These are phyloP conservation scores for Suillus spraguei DNA, from an alignment of 768 basidiomycete species.

Conservation along the genomic window DNA sequence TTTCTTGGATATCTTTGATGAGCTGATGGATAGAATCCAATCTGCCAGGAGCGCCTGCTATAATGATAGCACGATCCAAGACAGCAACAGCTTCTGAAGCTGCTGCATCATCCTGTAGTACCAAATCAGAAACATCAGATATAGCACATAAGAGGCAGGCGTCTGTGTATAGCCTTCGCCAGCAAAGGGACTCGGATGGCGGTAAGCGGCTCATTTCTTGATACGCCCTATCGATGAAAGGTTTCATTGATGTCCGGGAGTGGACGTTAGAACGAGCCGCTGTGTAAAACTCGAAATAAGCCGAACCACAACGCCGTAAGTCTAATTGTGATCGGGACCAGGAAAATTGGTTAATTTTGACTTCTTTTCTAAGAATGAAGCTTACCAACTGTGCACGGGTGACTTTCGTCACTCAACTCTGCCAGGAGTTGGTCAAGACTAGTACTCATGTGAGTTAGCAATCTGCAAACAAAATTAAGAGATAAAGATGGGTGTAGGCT, in stretches of 20 bases:
- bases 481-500: background rate
- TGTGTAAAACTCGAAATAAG: background rate
- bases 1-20: constrained; percentile 64
- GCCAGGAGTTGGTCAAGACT: constrained; percentile 5
- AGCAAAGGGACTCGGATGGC: constrained; percentile 40
- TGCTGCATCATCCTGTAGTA: constrained; percentile 17
- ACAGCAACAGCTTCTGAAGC: constrained; percentile 51
- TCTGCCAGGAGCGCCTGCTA: constrained; percentile 78
- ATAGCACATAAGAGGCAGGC: constrained; percentile 62
- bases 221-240: constrained; percentile 51
- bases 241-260: constrained; percentile 24
- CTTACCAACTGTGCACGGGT: constrained; percentile 9
- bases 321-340: constrained; percentile 11
- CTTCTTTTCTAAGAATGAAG: background rate
- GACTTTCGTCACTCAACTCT: constrained; percentile 3
- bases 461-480: constrained; percentile 2
- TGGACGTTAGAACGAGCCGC: constrained; percentile 7
- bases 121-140: constrained; percentile 29
- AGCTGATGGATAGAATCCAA: constrained; percentile 63
- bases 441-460: no score
- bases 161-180: constrained; percentile 80
- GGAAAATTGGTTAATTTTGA: background rate
- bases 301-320: constrained; percentile 1
- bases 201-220: constrained; percentile 47
- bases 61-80: constrained; percentile 81